Base-by-base conservation (phyloP, 345 rosid genomes). In the Eucalyptus microcorys region DNA sequence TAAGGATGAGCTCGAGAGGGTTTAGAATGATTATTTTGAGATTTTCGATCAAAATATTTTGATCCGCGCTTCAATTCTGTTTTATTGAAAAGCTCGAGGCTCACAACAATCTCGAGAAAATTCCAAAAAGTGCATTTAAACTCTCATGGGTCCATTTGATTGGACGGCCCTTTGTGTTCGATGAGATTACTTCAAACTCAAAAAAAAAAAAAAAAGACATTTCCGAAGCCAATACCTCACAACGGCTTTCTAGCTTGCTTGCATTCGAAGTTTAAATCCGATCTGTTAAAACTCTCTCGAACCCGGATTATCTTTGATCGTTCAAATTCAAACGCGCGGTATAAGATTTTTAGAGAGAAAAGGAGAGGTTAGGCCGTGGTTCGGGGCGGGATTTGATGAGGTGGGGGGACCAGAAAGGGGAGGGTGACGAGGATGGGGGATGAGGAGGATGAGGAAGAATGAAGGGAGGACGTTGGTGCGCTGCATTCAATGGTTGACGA, bases 131-230 rank as follows among this genome's bases (percentile, higher is more conserved):
- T 10, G 11, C 26, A 8, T 71, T 8, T 5, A 3, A 37, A 71
- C 14, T 71, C 7, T 7, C 6, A 66, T 19, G 1, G 13, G 24
- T 32, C 42, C 7, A 68, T 68, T 68, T 68, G 5, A 68, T 32
- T 34, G 12, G 42, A 68, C 2, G 0, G 0, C 34, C 11, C 1
- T 68, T 68, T 3, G 7, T 0, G 7, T 17, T 6, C 2, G 42
- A 34, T 34, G 19, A 71, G 11, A 34, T 34, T 34, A 34, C 43
- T 34, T 10, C 1, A 4, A 5, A 66, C 26, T 6, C 32, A 4
- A 19, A 52, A 22, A 4, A 21, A 21, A 21, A 8, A 4, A 7
- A 1, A 50, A 7, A 7, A 7, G 55, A 52, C 10, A 19, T 52
- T 52, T 32, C 22, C 0, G 3, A 32, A n/a, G 21, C 5, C 40